Evolutionary conservation across 1,139 yeast species (phyloP), one percentile per base, ranked within the genome.

Genomic region (Suhomyces chickasaworum): DNA sequence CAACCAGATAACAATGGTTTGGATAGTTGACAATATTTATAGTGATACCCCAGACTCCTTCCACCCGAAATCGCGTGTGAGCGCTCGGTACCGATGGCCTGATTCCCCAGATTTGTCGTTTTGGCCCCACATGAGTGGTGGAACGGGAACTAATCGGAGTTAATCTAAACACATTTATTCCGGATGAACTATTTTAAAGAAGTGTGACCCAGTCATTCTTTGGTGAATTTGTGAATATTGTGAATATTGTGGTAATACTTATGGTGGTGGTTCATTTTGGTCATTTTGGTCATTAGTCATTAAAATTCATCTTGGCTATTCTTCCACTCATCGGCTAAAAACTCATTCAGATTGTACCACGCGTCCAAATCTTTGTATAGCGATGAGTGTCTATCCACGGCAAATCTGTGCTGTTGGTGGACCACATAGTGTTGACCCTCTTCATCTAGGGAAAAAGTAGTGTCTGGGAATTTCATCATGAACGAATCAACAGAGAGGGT

Each of bases 291-390:
- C n/a, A n/a, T n/a, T n/a, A n/a, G n/a, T n/a, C n/a, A n/a, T 7
- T 7, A 20, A 5, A 7, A 20, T 20, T 7, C 22, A 20, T 20
- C 22, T 20, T 20, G 22, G 22, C 22, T 20, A 20, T 20, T 20
- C 22, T 25, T 25, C 29, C 29, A 25, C n/a, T 6, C 29, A 12
- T 25, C 29, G 13, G 29, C 29, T 13, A 46, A 37, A 15, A 46
- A 40, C 39, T 35, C 49, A 22, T 39, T 46, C 23, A 27, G 35
- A 23, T 46, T 43, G 27, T 46, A 46, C 42, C 39, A 42, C n/a
- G 29, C 38, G 30, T 46, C 49, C 41, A 46, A 39, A 17, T 46
- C 49, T 21, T 39, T 36, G 30, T 46, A 39, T 22, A 46, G 35
- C 9, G 22, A 17, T 3, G 46, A 39, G 37, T 46, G 25, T 21